Base-by-base conservation (phyloP, 257 asterid genomes). In the Echites panduratus region DNA sequence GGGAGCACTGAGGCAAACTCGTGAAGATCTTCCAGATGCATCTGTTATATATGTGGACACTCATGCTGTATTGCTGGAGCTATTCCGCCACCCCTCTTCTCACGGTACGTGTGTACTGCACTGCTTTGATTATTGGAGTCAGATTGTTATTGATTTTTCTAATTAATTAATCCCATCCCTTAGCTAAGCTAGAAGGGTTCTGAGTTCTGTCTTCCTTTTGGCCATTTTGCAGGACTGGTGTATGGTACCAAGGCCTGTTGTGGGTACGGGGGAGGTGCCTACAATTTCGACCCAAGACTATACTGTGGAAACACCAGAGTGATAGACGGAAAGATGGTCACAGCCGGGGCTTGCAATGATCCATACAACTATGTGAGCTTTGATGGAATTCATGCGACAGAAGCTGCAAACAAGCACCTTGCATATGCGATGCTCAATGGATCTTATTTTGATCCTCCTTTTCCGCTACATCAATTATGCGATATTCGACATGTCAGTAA, bases 321-420 rank as follows among this genome's bases (percentile, higher is more conserved):
- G 69, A 78, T 90, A 48, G 71, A 89, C 4, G 89, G 94, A 13
- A 61, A 57, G 3, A 84, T 19, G 10, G 57, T 76, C 56, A 85
- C 79, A 0, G 95, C 96, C 44, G 65, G 19, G 13, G 90, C 92
- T 1, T 91, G 96, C 35, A 8, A 52, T 13, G 97, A 89, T 68
- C 97, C 97, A 24, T 57, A 87, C 74, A 81, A 78, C 13, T 87
- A 87, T 57, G 96, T 89, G 1, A 89, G 92, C 65, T 91, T 92
- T 90, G 93, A 91, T 77, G 97, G 96, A 53, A 79, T 85, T 68
- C 96, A 89, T 82, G 89, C 92, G 22, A 86, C 96, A 5, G 97
- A 91, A 78, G 92, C 93, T 68, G 96, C 97, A 61, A 92, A 92
- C 84, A 87, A 84, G 84, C 70, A 82, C 71, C 83, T 83, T 62